Percentiles rank a stretch among this genome's conserved stretches.
Evolutionary conservation across 1,284 basidiomycete genomes (phyloP).

Genomic region (Cutaneotrichosporon sp.): DNA sequence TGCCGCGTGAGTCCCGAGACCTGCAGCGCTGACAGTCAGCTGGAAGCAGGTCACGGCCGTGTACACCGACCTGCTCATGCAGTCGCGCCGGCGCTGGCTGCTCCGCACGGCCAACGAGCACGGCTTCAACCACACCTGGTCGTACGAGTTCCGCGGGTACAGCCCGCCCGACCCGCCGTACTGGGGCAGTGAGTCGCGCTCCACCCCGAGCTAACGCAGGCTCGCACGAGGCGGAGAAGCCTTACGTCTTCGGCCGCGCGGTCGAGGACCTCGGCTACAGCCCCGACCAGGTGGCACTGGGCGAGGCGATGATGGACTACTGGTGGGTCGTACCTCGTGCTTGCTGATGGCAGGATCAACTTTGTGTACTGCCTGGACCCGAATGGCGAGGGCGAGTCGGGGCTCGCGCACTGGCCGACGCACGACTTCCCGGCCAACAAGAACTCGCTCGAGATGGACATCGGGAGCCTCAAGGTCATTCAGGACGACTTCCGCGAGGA

Average conservation of each 20-base stretch:
- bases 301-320: constrained; percentile 32
- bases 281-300: constrained; percentile 1
- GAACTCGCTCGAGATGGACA: constrained; percentile 37
- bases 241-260: constrained; percentile 33
- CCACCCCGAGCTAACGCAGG: constrained; percentile 4
- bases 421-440: constrained; percentile 28
- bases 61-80: constrained; percentile 37
- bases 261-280: constrained; percentile 26
- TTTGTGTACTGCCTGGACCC: constrained; percentile 46
- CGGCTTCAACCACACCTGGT: constrained; percentile 37
- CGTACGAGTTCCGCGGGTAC: constrained; percentile 37
- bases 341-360: constrained; percentile 35
- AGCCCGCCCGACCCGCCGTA: constrained; percentile 20
- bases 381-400: constrained; percentile 20
- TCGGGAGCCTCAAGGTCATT: constrained; percentile 37
- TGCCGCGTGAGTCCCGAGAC: background rate
- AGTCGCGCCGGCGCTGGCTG: constrained; percentile 36
- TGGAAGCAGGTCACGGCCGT: constrained; percentile 38
- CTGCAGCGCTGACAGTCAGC: constrained; percentile 3
- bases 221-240: constrained; percentile 35
- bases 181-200: constrained; percentile 19
- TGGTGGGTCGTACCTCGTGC: constrained; percentile 34
- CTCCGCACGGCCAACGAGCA: constrained; percentile 31
- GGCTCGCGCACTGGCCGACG: constrained; percentile 32
- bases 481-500: constrained; percentile 42